phyloP scores from a whole-genome alignment of 306 rosid genomes.

The Vachellia pachyceras region DNA sequence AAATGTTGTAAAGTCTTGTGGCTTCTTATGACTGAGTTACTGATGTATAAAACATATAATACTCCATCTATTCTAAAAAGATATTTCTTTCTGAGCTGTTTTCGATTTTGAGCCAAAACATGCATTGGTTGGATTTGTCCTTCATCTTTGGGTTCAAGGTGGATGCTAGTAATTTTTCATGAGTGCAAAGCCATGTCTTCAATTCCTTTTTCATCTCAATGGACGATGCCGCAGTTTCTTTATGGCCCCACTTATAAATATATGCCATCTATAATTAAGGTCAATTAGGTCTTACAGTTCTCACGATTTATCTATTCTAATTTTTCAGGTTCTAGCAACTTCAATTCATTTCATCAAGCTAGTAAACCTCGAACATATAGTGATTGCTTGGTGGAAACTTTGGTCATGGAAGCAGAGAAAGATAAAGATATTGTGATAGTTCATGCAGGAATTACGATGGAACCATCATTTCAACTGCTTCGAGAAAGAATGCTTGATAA shows the following conservation, averaged over 20 bases:
- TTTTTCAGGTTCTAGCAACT: slow-evolving; percentile 58
- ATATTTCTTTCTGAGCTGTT: slow-evolving; percentile 5
- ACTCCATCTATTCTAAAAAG: neutral
- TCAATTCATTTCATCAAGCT: slow-evolving; percentile 38
- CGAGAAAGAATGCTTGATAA: slow-evolving; percentile 76
- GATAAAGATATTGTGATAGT: slow-evolving; percentile 85
- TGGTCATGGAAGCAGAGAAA: slow-evolving; percentile 74
- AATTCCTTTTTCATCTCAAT: slow-evolving; percentile 10
- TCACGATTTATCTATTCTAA: slow-evolving; percentile 31
- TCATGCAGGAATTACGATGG: slow-evolving; percentile 84
- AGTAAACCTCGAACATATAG: slow-evolving; percentile 61
- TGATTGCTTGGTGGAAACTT: slow-evolving; percentile 83
- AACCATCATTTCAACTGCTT: slow-evolving; percentile 69
- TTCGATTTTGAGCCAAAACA: slow-evolving; percentile 18
- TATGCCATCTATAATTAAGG: slow-evolving; percentile 18
- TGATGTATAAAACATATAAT: slow-evolving; percentile 5
- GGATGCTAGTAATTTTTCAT: slow-evolving; percentile 15
- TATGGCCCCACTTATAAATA: slow-evolving; percentile 13
- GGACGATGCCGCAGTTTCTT: slow-evolving; percentile 22
- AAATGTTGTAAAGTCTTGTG: neutral
- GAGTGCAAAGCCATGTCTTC: slow-evolving; percentile 8
- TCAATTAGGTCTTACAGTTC: slow-evolving; percentile 30
- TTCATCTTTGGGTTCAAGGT: slow-evolving; percentile 21
- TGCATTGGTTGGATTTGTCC: slow-evolving; percentile 17
- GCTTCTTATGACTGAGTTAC: slow-evolving; percentile 11